phyloP scores from a whole-genome alignment of 2,329 filamentous ascomycete genomes.

The Alternaria triticina region DNA sequence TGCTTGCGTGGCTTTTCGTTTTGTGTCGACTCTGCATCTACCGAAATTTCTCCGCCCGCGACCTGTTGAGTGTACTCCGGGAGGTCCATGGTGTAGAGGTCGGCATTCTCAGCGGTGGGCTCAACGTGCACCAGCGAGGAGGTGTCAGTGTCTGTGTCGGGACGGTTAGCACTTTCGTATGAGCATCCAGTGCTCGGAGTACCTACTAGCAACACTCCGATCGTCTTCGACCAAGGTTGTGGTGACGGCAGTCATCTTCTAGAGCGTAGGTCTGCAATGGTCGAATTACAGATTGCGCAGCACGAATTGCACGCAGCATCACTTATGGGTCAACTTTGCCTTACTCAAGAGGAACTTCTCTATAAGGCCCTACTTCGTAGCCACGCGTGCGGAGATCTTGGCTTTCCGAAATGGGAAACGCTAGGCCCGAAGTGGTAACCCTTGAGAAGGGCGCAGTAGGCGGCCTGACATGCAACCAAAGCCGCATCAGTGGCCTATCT shows the following conservation, averaged over 20 bases:
- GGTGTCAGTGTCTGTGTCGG: neutral
- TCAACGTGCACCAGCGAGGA: neutral
- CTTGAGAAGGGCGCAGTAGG: constrained; percentile 3
- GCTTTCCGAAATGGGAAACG: neutral
- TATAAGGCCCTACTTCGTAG: no score
- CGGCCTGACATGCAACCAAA: neutral
- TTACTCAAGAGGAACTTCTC: neutral
- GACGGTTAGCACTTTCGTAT: neutral
- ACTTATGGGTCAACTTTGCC: neutral
- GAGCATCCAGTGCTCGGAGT: neutral
- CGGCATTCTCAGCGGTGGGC: constrained; percentile 12
- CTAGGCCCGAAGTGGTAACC: constrained; percentile 5
- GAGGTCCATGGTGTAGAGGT: constrained; percentile 24
- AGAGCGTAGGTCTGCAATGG: neutral
- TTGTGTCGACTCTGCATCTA: constrained; percentile 23
- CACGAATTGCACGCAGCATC: neutral
- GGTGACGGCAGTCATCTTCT: neutral
- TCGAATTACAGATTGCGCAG: neutral
- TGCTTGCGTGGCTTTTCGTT: constrained; percentile 14
- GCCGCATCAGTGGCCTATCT: neutral
- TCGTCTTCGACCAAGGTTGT: neutral
- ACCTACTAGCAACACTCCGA: neutral
- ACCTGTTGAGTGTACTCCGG: constrained; percentile 27
- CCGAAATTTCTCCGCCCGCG: constrained; percentile 16
- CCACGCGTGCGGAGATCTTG: neutral